Evolutionary conservation across 148 eudicot species (phyloP).

Genomic region (Cornus kousa): DNA sequence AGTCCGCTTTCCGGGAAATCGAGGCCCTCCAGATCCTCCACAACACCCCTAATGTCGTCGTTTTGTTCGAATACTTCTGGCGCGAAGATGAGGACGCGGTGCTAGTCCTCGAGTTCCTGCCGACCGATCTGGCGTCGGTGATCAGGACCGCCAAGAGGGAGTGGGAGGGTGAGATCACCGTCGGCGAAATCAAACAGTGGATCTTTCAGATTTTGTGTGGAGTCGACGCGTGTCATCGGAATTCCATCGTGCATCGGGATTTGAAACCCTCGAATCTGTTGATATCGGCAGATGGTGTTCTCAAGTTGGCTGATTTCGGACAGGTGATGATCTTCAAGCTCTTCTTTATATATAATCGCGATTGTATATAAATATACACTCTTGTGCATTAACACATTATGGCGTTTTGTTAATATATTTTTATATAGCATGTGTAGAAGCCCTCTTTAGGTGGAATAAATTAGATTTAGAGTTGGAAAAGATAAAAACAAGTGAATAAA

Average conservation of each 20-base stretch:
- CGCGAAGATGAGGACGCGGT: constrained; percentile 86
- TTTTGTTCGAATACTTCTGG: constrained; percentile 74
- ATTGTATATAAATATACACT: too few relatives aligned
- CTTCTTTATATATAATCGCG: background rate
- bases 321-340: constrained; percentile 45
- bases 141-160: constrained; percentile 45
- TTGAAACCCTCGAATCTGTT: constrained; percentile 86
- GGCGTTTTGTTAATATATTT: too few relatives aligned
- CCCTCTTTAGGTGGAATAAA: too few relatives aligned
- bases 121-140: constrained; percentile 59
- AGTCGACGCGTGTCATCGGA: constrained; percentile 83
- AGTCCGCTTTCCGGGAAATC: constrained; percentile 77
- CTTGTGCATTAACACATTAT: too few relatives aligned
- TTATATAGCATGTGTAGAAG: too few relatives aligned
- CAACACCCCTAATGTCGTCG: constrained; percentile 71
- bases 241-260: constrained; percentile 80
- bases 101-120: constrained; percentile 67
- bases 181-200: constrained; percentile 81
- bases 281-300: constrained; percentile 68
- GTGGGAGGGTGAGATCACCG: constrained; percentile 40
- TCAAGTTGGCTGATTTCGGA: constrained; percentile 93
- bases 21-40: constrained; percentile 66
- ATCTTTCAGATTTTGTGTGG: constrained; percentile 76
- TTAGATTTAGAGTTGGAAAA: too few relatives aligned
- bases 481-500: too few relatives aligned